These are phyloP conservation scores for Entrophospora sp. DNA, from an alignment of 192 early-diverging fungal genomes.

Conservation along the genomic window DNA sequence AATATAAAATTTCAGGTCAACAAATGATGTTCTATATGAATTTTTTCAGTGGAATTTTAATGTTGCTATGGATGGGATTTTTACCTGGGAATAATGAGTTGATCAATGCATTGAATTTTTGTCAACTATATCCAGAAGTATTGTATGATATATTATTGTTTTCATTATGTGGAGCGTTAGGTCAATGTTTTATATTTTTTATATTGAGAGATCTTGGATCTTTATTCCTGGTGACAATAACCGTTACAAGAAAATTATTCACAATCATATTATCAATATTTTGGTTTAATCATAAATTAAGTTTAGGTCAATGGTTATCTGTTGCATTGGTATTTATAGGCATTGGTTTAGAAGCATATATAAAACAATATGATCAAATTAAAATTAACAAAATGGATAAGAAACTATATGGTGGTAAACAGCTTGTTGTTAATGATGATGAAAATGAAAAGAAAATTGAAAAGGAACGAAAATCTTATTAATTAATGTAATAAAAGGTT, in stretches of 20 bases:
- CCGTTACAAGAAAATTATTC: conserved; percentile 93
- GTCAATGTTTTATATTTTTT: conserved; percentile 98
- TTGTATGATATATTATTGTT: conserved; percentile 80
- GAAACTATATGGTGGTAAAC: too few species aligned
- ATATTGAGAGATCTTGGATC: conserved; percentile 86
- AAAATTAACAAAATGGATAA: too few species aligned
- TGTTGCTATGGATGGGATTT: conserved; percentile 64
- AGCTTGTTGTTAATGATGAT: too few species aligned
- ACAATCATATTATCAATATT: conserved; percentile 89
- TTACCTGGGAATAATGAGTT: conserved; percentile 77
- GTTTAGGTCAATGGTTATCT: conserved; percentile 74
- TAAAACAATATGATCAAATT: conserved; percentile 49
- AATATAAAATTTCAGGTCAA: conserved; percentile 72
- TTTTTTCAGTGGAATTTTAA: conserved; percentile 62
- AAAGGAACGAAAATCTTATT: too few species aligned
- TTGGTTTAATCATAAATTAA: conserved; percentile 75
- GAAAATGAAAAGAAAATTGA: too few species aligned
- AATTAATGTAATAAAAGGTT: too few species aligned
- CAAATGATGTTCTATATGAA: conserved; percentile 99
- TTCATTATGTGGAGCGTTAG: conserved; percentile 83
- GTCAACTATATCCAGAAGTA: conserved; percentile 67
- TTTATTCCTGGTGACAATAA: conserved; percentile 84
- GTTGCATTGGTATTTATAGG: conserved; percentile 84
- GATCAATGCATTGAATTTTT: conserved; percentile 61
- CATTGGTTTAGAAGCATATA: conserved; percentile 68